phyloP scores from a whole-genome alignment of 345 rosid genomes.

The Citrus medica region DNA sequence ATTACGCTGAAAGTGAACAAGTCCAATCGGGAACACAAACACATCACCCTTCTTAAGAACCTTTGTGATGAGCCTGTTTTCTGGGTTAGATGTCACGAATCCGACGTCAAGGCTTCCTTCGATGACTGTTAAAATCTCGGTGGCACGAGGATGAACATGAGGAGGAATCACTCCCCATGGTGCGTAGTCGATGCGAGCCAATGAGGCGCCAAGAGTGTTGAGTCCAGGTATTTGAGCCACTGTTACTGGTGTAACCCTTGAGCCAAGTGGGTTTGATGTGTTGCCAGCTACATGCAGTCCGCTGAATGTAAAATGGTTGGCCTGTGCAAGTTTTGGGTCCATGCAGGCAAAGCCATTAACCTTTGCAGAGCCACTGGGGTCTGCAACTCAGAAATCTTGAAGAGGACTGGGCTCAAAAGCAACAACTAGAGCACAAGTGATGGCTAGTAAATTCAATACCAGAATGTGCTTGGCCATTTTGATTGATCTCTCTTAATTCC shows the following conservation, averaged over 20 bases:
- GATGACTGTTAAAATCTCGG: slow-evolving; percentile 17
- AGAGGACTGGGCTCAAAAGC: not conserved
- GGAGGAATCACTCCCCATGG: slow-evolving; percentile 14
- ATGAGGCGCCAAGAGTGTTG: slow-evolving; percentile 26
- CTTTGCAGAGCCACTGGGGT: not conserved
- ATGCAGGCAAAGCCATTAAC: not conserved
- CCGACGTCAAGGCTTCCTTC: slow-evolving; percentile 27
- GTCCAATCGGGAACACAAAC: slow-evolving; percentile 26
- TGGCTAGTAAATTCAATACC: not conserved
- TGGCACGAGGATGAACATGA: slow-evolving; percentile 19
- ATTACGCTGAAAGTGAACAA: slow-evolving; percentile 23
- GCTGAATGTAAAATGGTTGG: not conserved
- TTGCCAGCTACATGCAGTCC: slow-evolving; percentile 9
- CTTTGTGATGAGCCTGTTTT: slow-evolving; percentile 23
- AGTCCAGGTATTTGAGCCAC: slow-evolving; percentile 19
- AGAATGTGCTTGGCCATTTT: not conserved
- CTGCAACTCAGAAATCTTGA: not conserved
- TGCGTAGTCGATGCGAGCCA: slow-evolving; percentile 19
- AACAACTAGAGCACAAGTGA: not conserved
- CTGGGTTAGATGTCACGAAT: slow-evolving; percentile 27
- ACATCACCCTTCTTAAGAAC: slow-evolving; percentile 21
- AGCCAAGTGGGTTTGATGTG: slow-evolving; percentile 8
- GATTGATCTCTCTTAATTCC: not conserved
- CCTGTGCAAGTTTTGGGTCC: not conserved
- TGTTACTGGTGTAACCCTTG: not conserved